Evolutionary conservation across 2,329 filamentous ascomycete genomes (phyloP).

Genomic region (Exutisphaerella laricina): DNA sequence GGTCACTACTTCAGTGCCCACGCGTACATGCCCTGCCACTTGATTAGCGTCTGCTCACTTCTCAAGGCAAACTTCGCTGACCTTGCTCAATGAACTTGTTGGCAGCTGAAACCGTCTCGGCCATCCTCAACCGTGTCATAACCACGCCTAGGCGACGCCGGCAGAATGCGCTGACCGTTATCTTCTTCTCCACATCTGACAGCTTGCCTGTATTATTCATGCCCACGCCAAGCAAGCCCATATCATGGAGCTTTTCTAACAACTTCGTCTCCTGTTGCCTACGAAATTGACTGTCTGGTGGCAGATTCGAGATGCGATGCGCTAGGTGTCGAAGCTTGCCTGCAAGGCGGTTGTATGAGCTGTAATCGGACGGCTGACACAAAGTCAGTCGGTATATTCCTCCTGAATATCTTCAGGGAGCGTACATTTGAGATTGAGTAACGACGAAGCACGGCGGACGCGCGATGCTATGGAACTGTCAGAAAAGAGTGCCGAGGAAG

Average conservation of each 20-base stretch:
- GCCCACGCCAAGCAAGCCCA: slow-evolving; percentile 73
- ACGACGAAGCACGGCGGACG: slow-evolving; percentile 69
- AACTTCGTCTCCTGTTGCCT: slow-evolving; percentile 80
- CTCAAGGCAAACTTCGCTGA: slow-evolving; percentile 32
- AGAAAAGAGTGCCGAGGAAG: not conserved
- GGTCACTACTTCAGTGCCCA: slow-evolving; percentile 83
- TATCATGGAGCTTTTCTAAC: slow-evolving; percentile 86
- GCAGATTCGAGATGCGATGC: slow-evolving; percentile 75
- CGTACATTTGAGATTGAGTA: slow-evolving; percentile 92
- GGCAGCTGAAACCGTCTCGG: slow-evolving; percentile 74
- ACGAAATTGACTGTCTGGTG: slow-evolving; percentile 71
- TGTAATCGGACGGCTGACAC: slow-evolving; percentile 84
- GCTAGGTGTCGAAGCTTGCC: slow-evolving; percentile 81
- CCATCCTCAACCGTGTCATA: slow-evolving; percentile 87
- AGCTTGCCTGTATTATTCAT: slow-evolving; percentile 58
- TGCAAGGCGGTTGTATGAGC: slow-evolving; percentile 41
- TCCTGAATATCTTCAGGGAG: no score
- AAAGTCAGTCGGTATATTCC: no score
- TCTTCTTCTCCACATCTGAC: slow-evolving; percentile 70
- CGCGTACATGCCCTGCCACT: slow-evolving; percentile 53
- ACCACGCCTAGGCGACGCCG: slow-evolving; percentile 78
- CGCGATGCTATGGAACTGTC: slow-evolving; percentile 56
- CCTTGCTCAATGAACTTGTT: slow-evolving; percentile 85
- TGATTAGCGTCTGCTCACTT: not conserved
- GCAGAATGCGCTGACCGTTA: slow-evolving; percentile 86